Evolutionary conservation across 495 filamentous ascomycete genomes (phyloP).

Genomic region (Neurospora sp.): DNA sequence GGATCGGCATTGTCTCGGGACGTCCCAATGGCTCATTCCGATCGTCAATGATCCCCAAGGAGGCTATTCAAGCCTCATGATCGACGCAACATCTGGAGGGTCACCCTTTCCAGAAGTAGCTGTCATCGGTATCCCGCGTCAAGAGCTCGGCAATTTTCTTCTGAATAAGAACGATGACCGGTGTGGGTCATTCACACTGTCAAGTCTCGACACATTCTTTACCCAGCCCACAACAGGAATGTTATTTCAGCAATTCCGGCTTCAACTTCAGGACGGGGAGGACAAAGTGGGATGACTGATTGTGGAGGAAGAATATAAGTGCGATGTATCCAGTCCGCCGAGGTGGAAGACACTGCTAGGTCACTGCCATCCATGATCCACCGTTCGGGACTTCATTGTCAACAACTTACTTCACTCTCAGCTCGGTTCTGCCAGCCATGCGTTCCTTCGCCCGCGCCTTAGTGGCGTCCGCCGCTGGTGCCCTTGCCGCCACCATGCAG

Average conservation of each 20-base stretch:
- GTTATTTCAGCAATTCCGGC: neutral
- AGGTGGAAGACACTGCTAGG: neutral
- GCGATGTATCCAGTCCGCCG: neutral
- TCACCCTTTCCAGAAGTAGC: neutral
- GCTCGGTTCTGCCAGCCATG: neutral
- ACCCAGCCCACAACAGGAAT: neutral
- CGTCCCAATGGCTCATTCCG: neutral
- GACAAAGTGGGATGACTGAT: neutral
- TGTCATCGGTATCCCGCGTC: neutral
- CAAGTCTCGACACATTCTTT: neutral
- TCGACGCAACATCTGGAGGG: neutral
- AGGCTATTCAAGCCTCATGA: neutral
- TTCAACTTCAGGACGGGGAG: neutral
- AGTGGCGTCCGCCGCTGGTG: neutral
- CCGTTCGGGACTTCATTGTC: neutral
- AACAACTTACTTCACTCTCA: neutral
- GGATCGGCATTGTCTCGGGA: neutral
- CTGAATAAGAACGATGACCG: neutral
- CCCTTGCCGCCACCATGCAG: neutral
- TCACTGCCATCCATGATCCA: neutral
- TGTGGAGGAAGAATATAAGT: neutral
- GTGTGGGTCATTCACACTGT: neutral
- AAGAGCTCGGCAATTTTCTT: neutral
- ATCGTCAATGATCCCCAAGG: neutral
- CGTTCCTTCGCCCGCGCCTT: neutral